Percentiles rank a stretch among this genome's conserved stretches.
phyloP scores from a whole-genome alignment of 352 stramenopile species.

The Globisporangium viniferum region DNA sequence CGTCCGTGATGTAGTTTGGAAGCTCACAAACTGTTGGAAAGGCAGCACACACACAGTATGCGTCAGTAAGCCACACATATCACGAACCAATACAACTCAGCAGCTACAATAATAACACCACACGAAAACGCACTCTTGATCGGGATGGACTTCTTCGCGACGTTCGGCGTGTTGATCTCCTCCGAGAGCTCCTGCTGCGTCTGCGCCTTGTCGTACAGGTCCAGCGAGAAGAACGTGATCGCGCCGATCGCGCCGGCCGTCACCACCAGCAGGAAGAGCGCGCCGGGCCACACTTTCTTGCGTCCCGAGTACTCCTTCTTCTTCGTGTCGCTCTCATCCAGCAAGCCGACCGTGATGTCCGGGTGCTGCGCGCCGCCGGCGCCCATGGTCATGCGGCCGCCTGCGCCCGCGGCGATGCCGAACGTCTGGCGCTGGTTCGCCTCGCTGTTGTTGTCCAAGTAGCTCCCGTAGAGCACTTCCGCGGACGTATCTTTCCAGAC shows the following conservation, averaged over 20 bases:
- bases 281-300: slow-evolving; percentile 77
- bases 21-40: slow-evolving; percentile 49
- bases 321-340: slow-evolving; percentile 45
- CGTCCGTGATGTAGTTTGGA: slow-evolving; percentile 62
- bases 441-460: slow-evolving; percentile 42
- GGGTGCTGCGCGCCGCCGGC: slow-evolving; percentile 28
- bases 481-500: slow-evolving; percentile 75
- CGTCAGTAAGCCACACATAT: not conserved
- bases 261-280: slow-evolving; percentile 64
- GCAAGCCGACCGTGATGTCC: slow-evolving; percentile 71
- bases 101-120: not conserved
- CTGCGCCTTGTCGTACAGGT: slow-evolving; percentile 64
- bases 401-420: not conserved
- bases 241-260: slow-evolving; percentile 37
- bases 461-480: slow-evolving; percentile 72
- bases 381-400: slow-evolving; percentile 18
- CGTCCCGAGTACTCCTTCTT: slow-evolving; percentile 57
- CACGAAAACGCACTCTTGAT: slow-evolving; percentile 37
- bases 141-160: slow-evolving; percentile 28
- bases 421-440: slow-evolving; percentile 24
- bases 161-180: slow-evolving; percentile 34
- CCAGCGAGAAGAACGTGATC: slow-evolving; percentile 65
- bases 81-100: not conserved
- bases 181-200: slow-evolving; percentile 57
- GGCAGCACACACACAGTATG: not conserved